Evolutionary conservation across 495 filamentous ascomycete species (phyloP).

Genomic region (Penicillium psychrofluorescens): DNA sequence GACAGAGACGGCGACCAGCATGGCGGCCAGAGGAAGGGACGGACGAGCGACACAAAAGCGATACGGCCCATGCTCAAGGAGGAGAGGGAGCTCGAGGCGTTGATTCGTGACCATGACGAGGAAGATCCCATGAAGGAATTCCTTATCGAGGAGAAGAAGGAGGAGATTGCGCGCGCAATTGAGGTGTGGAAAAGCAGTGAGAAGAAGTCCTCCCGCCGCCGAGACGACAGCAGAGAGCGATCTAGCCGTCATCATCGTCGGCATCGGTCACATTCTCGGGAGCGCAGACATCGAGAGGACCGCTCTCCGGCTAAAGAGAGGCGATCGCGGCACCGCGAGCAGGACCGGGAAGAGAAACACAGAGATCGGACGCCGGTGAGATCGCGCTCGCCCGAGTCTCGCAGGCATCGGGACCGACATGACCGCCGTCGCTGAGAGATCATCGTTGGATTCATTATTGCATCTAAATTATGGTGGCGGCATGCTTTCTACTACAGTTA

Average conservation of each 20-base stretch:
- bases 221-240: constrained; percentile 29
- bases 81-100: constrained; percentile 67
- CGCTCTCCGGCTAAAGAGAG: constrained; percentile 26
- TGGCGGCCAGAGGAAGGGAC: constrained; percentile 38
- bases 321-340: constrained; percentile 20
- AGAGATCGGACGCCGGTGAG: constrained; percentile 18
- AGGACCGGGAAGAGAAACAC: constrained; percentile 18
- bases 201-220: constrained; percentile 28
- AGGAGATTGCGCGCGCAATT: constrained; percentile 69
- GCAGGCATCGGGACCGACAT: constrained; percentile 25
- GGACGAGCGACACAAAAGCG: constrained; percentile 22
- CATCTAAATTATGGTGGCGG: neutral
- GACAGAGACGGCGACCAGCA: constrained; percentile 25
- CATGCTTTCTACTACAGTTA: constrained; percentile 10
- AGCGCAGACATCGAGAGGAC: constrained; percentile 26
- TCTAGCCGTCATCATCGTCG: constrained; percentile 49
- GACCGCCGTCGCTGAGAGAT: constrained; percentile 24
- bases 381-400: constrained; percentile 29
- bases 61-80: constrained; percentile 49
- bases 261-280: constrained; percentile 38
- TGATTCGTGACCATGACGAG: constrained; percentile 79
- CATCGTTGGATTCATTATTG: neutral
- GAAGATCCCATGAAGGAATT: constrained; percentile 97
- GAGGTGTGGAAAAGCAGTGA: constrained; percentile 42
- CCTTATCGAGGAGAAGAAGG: constrained; percentile 79